These are phyloP conservation scores for Falciphora oryzae DNA, from an alignment of 2,329 filamentous ascomycete genomes.

Conservation along the genomic window DNA sequence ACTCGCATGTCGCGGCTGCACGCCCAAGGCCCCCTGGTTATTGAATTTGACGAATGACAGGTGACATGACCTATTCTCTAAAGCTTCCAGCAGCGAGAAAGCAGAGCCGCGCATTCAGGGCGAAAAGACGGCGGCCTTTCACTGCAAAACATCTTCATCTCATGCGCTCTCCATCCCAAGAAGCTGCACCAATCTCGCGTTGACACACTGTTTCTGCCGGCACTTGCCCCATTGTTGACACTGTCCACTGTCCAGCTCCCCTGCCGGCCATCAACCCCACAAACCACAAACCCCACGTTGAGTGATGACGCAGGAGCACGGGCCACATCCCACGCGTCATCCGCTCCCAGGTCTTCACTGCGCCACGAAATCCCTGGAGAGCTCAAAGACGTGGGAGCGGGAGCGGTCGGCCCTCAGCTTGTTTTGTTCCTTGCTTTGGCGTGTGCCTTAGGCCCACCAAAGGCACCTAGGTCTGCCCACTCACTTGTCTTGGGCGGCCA, in stretches of 20 bases:
- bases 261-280: background rate
- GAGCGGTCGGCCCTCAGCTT: background rate
- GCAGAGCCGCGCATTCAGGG: background rate
- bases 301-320: conserved; percentile 6
- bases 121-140: no score
- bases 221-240: background rate
- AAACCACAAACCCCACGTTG: conserved; percentile 5
- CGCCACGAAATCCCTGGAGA: conserved; percentile 1
- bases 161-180: background rate
- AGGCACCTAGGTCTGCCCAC: background rate
- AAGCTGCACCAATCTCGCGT: background rate
- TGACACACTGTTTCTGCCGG: background rate
- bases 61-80: background rate
- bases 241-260: background rate
- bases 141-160: background rate
- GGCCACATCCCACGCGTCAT: conserved; percentile 3
- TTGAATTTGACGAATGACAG: background rate
- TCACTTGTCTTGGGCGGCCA: no score
- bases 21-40: no score
- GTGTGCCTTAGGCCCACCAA: background rate
- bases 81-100: background rate
- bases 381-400: background rate
- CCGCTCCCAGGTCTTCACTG: conserved; percentile 1
- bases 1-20: background rate
- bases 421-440: background rate